These are phyloP conservation scores for Jasminum sambac DNA, from an alignment of 257 asterid genomes.

Conservation along the genomic window DNA sequence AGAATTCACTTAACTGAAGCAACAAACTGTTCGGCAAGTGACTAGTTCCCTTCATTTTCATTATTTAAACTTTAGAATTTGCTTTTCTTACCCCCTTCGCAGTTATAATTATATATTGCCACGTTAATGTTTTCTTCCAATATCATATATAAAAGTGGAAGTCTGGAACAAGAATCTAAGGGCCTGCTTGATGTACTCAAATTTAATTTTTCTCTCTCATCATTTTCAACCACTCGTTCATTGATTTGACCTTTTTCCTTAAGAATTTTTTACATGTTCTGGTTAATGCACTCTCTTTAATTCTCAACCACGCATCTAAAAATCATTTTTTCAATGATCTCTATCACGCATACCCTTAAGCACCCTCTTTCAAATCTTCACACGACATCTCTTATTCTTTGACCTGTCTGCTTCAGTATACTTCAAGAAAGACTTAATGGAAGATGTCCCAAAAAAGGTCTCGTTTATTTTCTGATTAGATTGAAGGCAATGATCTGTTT, in stretches of 20 bases:
- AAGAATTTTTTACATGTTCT: too few species aligned
- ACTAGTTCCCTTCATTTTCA: background rate
- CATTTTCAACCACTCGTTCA: too few species aligned
- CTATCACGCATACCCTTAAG: too few species aligned
- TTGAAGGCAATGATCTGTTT: background rate
- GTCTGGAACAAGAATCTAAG: background rate
- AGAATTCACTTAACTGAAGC: conserved; percentile 4
- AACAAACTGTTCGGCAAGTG: conserved; percentile 6
- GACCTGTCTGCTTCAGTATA: background rate
- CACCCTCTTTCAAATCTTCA: conserved; percentile 2
- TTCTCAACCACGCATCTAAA: too few species aligned
- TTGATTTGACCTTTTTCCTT: too few species aligned
- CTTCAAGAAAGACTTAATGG: background rate
- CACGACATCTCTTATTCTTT: background rate
- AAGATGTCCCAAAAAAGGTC: background rate
- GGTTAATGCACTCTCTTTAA: too few species aligned
- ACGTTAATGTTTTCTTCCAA: conserved; percentile 15
- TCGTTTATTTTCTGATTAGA: conserved; percentile 9
- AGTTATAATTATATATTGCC: background rate
- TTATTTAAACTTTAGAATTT: background rate
- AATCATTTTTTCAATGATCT: too few species aligned
- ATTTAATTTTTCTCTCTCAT: too few species aligned
- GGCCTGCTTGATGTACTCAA: too few species aligned
- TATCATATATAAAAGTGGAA: background rate
- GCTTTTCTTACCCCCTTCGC: background rate